A percentile compares a stretch with the other conserved stretches of the same genome.
These are phyloP conservation scores for Phytophthora palmivora DNA, from an alignment of 352 stramenopile genomes.

Conservation along the genomic window DNA sequence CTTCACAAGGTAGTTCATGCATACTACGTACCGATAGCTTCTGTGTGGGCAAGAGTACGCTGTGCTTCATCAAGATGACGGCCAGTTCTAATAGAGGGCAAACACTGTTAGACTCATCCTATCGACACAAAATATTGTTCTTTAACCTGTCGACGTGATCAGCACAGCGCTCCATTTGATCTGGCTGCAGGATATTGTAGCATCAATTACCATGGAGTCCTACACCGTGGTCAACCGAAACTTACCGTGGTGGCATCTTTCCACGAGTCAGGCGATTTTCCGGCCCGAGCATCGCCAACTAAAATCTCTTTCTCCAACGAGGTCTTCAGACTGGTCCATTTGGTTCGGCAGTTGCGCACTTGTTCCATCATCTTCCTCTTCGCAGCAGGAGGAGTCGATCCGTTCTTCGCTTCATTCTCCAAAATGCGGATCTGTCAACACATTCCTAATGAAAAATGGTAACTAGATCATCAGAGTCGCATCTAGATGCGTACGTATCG, in stretches of 20 bases:
- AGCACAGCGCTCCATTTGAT: slow-evolving; percentile 52
- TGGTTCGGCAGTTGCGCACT: slow-evolving; percentile 52
- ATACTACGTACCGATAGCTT: slow-evolving; percentile 61
- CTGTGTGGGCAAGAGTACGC: slow-evolving; percentile 73
- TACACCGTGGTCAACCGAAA: too few species aligned
- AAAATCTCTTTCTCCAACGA: slow-evolving; percentile 69
- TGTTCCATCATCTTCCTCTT: slow-evolving; percentile 64
- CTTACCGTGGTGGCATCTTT: slow-evolving; percentile 36
- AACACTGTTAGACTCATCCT: neutral
- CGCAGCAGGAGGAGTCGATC: slow-evolving; percentile 16
- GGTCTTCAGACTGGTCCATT: slow-evolving; percentile 55
- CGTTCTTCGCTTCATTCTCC: slow-evolving; percentile 63
- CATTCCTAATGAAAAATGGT: slow-evolving; percentile 8
- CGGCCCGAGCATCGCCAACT: slow-evolving; percentile 46
- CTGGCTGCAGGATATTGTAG: slow-evolving; percentile 32
- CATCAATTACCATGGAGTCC: too few species aligned
- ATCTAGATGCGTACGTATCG: slow-evolving; percentile 53
- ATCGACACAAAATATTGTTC: neutral
- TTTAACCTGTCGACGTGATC: slow-evolving; percentile 54
- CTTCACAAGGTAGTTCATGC: neutral
- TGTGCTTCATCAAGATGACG: slow-evolving; percentile 78
- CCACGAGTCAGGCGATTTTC: slow-evolving; percentile 25
- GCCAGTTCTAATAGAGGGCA: slow-evolving; percentile 49
- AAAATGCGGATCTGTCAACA: slow-evolving; percentile 60
- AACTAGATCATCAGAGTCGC: neutral